Evolutionary conservation across 345 rosid genomes (phyloP), one percentile per base, ranked within the genome.

Genomic region (Citrus mangshanensis): DNA sequence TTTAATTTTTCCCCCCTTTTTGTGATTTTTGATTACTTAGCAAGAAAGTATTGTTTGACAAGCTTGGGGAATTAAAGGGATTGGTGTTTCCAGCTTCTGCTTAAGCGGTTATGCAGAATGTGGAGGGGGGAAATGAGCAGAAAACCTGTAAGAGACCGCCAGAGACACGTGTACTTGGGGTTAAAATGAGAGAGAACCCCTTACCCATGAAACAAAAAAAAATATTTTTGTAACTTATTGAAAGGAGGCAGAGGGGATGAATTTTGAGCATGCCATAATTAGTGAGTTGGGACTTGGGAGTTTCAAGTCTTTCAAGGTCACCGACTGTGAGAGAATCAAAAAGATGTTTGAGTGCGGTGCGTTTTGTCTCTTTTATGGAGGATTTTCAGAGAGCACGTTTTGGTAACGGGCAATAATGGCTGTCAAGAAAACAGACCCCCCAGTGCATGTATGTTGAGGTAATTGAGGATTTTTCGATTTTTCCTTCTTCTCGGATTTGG

Each of bases 161-260:
- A 37, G 7, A 9, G 70, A 66, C 28, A 13, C 49, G 18, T 66
- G 28, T 14, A 22, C 0, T 35, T 21, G 27, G 28, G 14, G 28
- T 35, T 6, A 66, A 21, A 21, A 66, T 66, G 13, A 9, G 70
- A 35, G 7, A 66, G n/a, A 14, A 63, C 2, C 21, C 32, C 51
- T 46, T 42, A 42, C 49, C 56, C 12, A 24, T 10, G 24, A 42
- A 42, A 19, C 12, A 0, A 68, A 13, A 40, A 40, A 40, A 13
- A 51, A 16, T 1, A 1, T 4, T 13, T 51, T 66, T 66, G 69
- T 49, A 34, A 65, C 49, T 68, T 61, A 61, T 51, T 60, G 79
- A 6, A 34, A 80, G 38, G 27, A 35, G 69, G 62, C 4, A 49
- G 70, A 1, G 79, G 70, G 75, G 79, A 68, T 75, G 75, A 74